Evolutionary conservation across 306 rosid species (phyloP).

Genomic region (Cucumis melo): DNA sequence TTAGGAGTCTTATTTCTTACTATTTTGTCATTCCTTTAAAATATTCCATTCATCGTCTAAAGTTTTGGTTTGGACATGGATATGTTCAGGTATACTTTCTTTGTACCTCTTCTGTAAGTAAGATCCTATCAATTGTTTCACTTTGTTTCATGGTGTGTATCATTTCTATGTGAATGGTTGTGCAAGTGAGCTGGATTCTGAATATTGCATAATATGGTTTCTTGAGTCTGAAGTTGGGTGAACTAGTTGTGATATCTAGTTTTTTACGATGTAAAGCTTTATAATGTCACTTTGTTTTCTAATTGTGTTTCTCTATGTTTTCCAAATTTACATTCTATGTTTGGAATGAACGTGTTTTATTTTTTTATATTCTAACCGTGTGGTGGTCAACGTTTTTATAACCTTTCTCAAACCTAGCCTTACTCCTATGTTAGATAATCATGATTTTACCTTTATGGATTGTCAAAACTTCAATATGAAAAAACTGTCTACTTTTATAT

Average conservation of each 20-base stretch:
- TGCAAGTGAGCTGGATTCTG: background rate
- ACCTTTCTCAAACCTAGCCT: no score
- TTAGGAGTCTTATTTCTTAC: background rate
- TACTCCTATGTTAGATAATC: no score
- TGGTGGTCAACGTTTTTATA: background rate
- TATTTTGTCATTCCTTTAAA: background rate
- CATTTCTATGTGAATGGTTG: background rate
- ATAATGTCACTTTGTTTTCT: background rate
- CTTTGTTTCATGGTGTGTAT: background rate
- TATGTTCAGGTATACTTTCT: background rate
- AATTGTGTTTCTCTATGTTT: background rate
- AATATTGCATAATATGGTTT: background rate
- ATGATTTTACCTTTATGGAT: background rate
- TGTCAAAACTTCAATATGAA: no score
- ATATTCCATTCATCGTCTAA: background rate
- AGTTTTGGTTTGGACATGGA: background rate
- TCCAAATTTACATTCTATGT: background rate
- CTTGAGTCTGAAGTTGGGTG: background rate
- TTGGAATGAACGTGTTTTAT: background rate
- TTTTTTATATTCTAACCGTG: background rate
- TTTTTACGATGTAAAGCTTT: background rate
- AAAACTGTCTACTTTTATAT: no score
- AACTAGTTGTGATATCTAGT: background rate
- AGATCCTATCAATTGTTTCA: background rate
- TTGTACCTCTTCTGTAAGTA: background rate